A percentile compares a stretch with the other conserved stretches of the same genome.
These are phyloP conservation scores for carrot (Daucus carota) DNA, from an alignment of 129 eudicot genomes.

Conservation along the genomic window DH1_v3.0 NC_030382.2:13229501-13230000, in stretches of 20 bases:
- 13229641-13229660: neutral
- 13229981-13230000: neutral
- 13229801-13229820: neutral
- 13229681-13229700: neutral
- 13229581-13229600: neutral
- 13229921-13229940: neutral
- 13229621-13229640: neutral
- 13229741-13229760: neutral
- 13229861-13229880: neutral
- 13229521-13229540: constrained; percentile 33
- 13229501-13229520: constrained; percentile 43
- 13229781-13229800: neutral
- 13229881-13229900: neutral
- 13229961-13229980: neutral
- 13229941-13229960: neutral
- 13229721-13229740: neutral
- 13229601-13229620: neutral
- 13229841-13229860: neutral
- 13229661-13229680: neutral
- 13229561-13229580: neutral
- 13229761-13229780: too few species aligned
- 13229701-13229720: neutral
- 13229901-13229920: neutral
- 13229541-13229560: neutral
- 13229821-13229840: neutral